Conservation (phyloP, 2,329 filamentous ascomycete genomes). For the Didymellaceae sp. region DNA sequence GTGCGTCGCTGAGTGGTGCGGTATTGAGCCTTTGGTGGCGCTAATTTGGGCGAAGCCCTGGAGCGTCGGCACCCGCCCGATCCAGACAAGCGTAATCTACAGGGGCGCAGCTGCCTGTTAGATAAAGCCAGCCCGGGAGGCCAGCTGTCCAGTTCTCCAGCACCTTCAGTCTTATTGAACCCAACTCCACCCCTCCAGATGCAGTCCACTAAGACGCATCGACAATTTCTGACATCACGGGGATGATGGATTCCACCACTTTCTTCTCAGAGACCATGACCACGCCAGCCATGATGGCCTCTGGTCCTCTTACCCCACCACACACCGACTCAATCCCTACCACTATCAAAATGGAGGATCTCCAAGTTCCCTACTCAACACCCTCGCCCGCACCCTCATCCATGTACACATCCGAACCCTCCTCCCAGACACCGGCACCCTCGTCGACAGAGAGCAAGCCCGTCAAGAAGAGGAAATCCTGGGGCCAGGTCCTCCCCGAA, state of each 20-base stretch:
- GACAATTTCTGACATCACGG: conserved; percentile 34
- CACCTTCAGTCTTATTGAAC: conserved; percentile 34
- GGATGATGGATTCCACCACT: conserved; percentile 35
- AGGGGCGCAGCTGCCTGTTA: conserved; percentile 32
- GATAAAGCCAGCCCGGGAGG: conserved; percentile 45
- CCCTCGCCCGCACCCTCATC: conserved; percentile 31
- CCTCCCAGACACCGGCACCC: conserved; percentile 27
- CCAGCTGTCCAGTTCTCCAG: conserved; percentile 38
- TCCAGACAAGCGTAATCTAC: conserved; percentile 22
- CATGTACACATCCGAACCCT: conserved; percentile 24
- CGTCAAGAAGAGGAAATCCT: conserved; percentile 95
- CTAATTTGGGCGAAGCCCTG: conserved; percentile 22
- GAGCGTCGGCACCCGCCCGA: conserved; percentile 13
- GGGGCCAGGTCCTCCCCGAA: conserved; percentile 95
- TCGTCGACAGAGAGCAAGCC: conserved; percentile 59
- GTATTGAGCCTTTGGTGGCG: conserved; percentile 19
- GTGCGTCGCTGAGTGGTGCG: conserved; percentile 16
- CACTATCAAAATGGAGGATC: conserved; percentile 53
- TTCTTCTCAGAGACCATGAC: conserved; percentile 33
- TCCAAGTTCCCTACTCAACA: conserved; percentile 38
- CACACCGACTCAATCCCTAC: conserved; percentile 33
- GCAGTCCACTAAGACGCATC: conserved; percentile 38
- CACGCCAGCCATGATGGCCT: conserved; percentile 34
- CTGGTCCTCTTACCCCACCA: conserved; percentile 31
- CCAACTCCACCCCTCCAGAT: conserved; percentile 41